Conservation (phyloP, 2,329 filamentous ascomycete species). For the Xenosphaeropsis pyriputrescens region DNA sequence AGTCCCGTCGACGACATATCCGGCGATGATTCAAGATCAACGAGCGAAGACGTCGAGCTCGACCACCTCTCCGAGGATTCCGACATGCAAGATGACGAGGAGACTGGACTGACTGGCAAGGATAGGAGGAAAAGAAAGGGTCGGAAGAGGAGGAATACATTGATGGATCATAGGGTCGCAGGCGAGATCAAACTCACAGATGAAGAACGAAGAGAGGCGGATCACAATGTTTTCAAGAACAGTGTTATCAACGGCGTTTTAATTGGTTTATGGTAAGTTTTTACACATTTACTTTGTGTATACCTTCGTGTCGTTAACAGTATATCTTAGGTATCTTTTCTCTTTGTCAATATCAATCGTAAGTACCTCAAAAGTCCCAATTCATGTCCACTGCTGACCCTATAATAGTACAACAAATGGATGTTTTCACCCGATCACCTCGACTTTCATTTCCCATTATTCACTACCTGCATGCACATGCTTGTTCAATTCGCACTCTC, state of each 20-base stretch:
- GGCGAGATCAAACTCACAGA: conserved; percentile 44
- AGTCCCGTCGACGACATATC: conserved; percentile 1
- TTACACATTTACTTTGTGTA: background rate
- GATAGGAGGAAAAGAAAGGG: conserved; percentile 55
- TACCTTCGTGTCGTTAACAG: background rate
- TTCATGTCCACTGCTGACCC: background rate
- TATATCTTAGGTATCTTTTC: conserved; percentile 47
- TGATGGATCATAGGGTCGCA: conserved; percentile 55
- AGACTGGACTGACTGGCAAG: conserved; percentile 67
- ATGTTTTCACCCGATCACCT: conserved; percentile 84
- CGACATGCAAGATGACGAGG: conserved; percentile 71
- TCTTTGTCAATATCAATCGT: conserved; percentile 86
- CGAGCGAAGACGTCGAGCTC: conserved; percentile 38
- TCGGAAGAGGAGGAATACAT: conserved; percentile 51
- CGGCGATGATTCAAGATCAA: conserved; percentile 13
- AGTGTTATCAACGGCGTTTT: conserved; percentile 64
- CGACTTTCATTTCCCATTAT: conserved; percentile 88
- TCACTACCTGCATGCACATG: conserved; percentile 94
- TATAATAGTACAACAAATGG: conserved; percentile 88
- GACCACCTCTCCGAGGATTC: conserved; percentile 51
- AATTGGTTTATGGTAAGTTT: conserved; percentile 65
- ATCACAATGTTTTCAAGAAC: conserved; percentile 55
- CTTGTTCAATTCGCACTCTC: conserved; percentile 79
- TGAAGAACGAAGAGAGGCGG: conserved; percentile 62
- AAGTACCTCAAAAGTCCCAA: conserved; percentile 22